phyloP scores from a whole-genome alignment of 306 rosid species.

The Cicer arietinum region DNA sequence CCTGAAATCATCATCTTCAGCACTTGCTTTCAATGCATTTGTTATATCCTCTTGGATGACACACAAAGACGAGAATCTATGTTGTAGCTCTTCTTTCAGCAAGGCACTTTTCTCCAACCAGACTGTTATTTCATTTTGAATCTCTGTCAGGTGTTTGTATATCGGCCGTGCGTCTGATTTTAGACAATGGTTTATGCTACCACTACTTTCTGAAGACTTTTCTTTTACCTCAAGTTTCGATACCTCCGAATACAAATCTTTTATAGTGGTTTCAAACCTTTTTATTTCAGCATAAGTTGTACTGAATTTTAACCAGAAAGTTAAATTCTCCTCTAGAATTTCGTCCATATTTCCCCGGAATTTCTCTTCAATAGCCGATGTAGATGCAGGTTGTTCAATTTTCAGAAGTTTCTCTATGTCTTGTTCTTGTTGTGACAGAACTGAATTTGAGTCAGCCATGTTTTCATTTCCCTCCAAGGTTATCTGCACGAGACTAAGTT shows the following conservation, averaged over 20 bases:
- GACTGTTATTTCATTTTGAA: constrained; percentile 68
- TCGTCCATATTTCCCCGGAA: constrained; percentile 75
- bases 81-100: constrained; percentile 73
- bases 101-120: constrained; percentile 66
- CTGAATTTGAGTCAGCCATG: constrained; percentile 39
- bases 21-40: constrained; percentile 76
- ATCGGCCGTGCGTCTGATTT: constrained; percentile 83
- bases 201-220: constrained; percentile 55
- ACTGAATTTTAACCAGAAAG: constrained; percentile 87
- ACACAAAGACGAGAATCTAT: constrained; percentile 77
- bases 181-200: constrained; percentile 41
- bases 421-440: constrained; percentile 11
- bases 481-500: constrained; percentile 65
- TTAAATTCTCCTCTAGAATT: constrained; percentile 87
- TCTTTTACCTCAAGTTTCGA: constrained; percentile 58
- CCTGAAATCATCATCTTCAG: constrained; percentile 84
- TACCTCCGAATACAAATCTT: constrained; percentile 68
- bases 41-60: constrained; percentile 84
- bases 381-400: constrained; percentile 46
- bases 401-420: constrained; percentile 45
- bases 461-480: constrained; percentile 58
- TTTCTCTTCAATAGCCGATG: constrained; percentile 68
- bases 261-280: constrained; percentile 64
- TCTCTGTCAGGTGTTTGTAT: constrained; percentile 84
- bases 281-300: constrained; percentile 73